Base-by-base conservation (phyloP, 139 green algal genomes). In the Micractinium conductrix region DNA sequence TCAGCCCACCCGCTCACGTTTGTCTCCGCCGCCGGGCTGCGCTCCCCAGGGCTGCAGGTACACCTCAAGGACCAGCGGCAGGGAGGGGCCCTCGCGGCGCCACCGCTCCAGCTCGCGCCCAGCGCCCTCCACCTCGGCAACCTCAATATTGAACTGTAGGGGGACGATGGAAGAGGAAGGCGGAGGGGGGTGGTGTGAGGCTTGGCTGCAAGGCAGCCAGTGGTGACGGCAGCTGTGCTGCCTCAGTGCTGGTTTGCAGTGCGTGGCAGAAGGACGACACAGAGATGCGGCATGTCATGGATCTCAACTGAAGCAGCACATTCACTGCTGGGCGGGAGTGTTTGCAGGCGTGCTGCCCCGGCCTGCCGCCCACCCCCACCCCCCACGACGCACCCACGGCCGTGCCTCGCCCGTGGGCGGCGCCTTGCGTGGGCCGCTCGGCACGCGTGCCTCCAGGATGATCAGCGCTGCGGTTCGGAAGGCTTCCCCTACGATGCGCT, bases 61-160 rank as follows among this genome's bases (percentile, higher is more conserved):
- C 78, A 88, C 90, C 87, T 93, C 81, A 2, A 93, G 71, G 10
- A 89, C 72, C 6, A 93, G 79, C 22, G 90, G 90, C 38, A 81
- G 48, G 1, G 44, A 74, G 8, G 78, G 72, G 22, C 65, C 65
- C 65, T 93, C 86, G 19, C 65, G 58, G 40, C 86, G 83, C 91
- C 89, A 94, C 6, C 33, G 58, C 40, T 91, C 87, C 58, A 94
- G 19, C 14, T 80, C 74, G 37, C 74, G 55, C 9, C 69, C 37
- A 19, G 91, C 91, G 19, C 50, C 63, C 44, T 87, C 80, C 38
- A 91, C 63, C 74, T 94, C 91, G 12, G 89, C 80, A 14, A 94
- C 55, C 69, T 94, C 88, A 55, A 94, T 40, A 37, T 94, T 94
- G 80, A 94, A 94, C 91, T 94, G 87, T 7, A 43, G 43, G 24